Base-by-base conservation (phyloP, 139 green algal genomes). In the Pseudopediastrum boryanum region DNA sequence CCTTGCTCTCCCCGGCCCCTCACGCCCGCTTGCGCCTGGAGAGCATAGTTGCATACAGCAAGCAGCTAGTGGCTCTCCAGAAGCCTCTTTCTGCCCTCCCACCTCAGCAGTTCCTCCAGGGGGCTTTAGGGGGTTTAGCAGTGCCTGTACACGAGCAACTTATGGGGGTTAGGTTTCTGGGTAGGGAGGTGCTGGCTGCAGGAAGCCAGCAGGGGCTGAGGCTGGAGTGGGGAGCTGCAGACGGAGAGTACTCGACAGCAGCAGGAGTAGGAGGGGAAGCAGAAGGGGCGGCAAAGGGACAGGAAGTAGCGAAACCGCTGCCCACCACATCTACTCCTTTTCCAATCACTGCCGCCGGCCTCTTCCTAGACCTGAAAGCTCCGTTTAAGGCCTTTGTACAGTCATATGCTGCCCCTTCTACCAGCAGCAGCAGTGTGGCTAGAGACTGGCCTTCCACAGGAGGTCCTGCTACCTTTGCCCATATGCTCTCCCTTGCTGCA, bases 331-430 rank as follows among this genome's bases (percentile, higher is more conserved):
- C 48, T 21, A 21, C 48, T 58, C 48, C 48, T 21, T 58, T 21
- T n/a, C 21, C 48, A 21, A 16, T 58, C 48, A 58, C 77, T 6
- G 58, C 43, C 31, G 44, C 58, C 10, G 65, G 78, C 42, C 69
- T 83, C 33, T 41, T 79, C 10, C 10, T 83, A 59, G 78, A 83
- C 56, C 59, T 83, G 25, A 67, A 78, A 38, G 46, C 68, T 3
- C 41, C 46, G 1, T 69, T 46, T 69, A 78, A 74, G 58, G 33
- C 10, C 4, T n/a, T 79, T n/a, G 65, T 58, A 6, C 42, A 56
- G 42, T 7, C 65, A 2, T 58, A 61, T 25, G 3, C 10, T 35
- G 41, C 21, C 23, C 39, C 12, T 33, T 16, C 36, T 25, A 46
- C 36, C 62, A 70, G 62, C 62, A 70, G 62, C 62, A 70, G 31